Evolutionary conservation across 108 stramenopile species (phyloP).

Genomic region (Seminavis robusta): DNA sequence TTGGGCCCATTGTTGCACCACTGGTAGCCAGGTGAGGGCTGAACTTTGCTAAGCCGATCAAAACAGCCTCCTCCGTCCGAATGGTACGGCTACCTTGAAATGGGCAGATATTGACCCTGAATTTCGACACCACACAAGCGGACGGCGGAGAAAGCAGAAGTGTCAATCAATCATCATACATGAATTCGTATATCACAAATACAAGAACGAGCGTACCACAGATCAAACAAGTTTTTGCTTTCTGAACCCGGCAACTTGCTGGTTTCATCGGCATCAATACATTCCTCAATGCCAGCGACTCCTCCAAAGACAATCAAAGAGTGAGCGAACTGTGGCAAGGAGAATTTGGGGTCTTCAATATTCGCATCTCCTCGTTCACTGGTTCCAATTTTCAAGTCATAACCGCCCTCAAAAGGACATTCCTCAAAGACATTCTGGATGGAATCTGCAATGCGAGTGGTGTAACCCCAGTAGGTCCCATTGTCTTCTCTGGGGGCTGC

Average conservation of each 20-base stretch:
- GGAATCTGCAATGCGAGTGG: slow-evolving; percentile 80
- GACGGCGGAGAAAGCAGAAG: too few relatives aligned
- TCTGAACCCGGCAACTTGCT: slow-evolving; percentile 80
- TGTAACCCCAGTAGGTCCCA: slow-evolving; percentile 97
- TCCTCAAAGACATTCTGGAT: slow-evolving; percentile 85
- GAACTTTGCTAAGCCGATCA: slow-evolving; percentile 70
- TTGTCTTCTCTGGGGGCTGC: slow-evolving; percentile 81
- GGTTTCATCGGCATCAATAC: slow-evolving; percentile 90
- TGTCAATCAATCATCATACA: not conserved
- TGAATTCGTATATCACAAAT: not conserved
- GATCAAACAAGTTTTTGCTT: slow-evolving; percentile 83
- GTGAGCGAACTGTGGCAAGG: slow-evolving; percentile 67
- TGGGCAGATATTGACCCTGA: slow-evolving; percentile 73
- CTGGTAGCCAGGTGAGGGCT: slow-evolving; percentile 57
- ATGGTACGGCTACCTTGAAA: slow-evolving; percentile 89
- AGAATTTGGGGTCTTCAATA: slow-evolving; percentile 80
- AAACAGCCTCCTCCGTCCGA: slow-evolving; percentile 88
- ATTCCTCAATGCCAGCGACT: slow-evolving; percentile 95
- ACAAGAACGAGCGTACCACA: slow-evolving; percentile 67
- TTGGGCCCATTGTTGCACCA: not conserved
- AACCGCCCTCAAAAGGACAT: slow-evolving; percentile 85
- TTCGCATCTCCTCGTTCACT: slow-evolving; percentile 84
- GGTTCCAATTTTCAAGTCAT: slow-evolving; percentile 95
- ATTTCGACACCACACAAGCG: not conserved
- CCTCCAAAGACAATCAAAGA: slow-evolving; percentile 93